Evolutionary conservation across 345 rosid genomes (phyloP), one percentile per base, ranked within the genome.

Genomic region (Camelina hispida): DNA sequence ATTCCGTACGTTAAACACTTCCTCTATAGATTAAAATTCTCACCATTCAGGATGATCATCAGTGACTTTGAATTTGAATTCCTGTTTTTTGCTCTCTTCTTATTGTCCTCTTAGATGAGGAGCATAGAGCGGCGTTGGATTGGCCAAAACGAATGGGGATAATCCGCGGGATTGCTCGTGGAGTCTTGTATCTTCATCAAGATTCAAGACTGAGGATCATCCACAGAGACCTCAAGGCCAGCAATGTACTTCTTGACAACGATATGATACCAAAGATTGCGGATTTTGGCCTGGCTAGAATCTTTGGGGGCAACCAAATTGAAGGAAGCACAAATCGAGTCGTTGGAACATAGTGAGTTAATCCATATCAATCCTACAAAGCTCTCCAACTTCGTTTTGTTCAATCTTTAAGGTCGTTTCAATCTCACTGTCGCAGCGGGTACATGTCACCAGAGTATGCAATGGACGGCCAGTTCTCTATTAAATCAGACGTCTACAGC

Each of bases 361-460:
- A 3, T 43, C 11, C 32, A 62, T 25, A 23, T 7, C 35, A 18
- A 7, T 9, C 18, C 60, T n/a, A 2, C 8, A 61, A 32, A 11
- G 14, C 25, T 43, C 48, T 14, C 3, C 20, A 50, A 1, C 4
- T 7, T 9, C 2, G 9, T 3, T 23, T 18, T 43, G 44, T 48
- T 25, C 25, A 48, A 13, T 72, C 52, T 16, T 6, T 12, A 25
- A 71, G 16, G 23, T 35, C 5, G 12, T 68, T 43, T 52, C 34
- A 18, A 52, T 20, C 12, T 64, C 18, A 9, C 37, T 43, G 11
- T 35, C 47, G 12, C 81, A 87, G 96, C 20, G 91, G 96, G 20
- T 92, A 88, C 20, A 89, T 88, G 93, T 82, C 97, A n/a, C 94
- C 93, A 0, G 91, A 93, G 46, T 86, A 93, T 25, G 97, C 93